Evolutionary conservation across 176 grass and related monocot species (phyloP), one percentile per base, ranked within the genome.

Genomic region (Avena insularis): DNA sequence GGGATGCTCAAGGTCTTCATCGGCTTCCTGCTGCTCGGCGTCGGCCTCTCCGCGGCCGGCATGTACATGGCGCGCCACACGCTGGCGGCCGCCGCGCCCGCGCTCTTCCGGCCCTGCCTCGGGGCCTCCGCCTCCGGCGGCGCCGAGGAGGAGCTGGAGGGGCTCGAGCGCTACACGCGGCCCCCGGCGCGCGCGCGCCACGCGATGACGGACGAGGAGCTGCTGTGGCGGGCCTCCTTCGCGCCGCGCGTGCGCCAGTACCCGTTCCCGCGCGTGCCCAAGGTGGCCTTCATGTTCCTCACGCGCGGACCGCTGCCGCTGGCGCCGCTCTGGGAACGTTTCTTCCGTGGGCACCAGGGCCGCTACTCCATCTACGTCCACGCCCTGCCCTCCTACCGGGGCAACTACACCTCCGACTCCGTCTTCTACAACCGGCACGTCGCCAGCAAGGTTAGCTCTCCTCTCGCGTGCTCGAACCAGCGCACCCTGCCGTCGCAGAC

Each of bases 241-340:
- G 85, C 80, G 71, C 94, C 97, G 45, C 78, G 59, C 33, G 77
- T 94, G 40, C 89, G 78, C 25, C 73, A 56, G 19, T 99, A 93
- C 83, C 97, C 94, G 81, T 99, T 93, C 49, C 45, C n/a, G 29
- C 93, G 97, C 77, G 78, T 87, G 78, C 94, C 90, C 58, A 99
- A 93, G 71, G 58, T 96, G 36, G 97, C 97, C 20, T 99, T 99
- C 77, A 96, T 99, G 97, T 99, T 99, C 83, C 92, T 99, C 85
- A 99, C 90, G 79, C 90, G 91, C 38, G 97, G 97, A 58, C 91
- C 94, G 23, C 78, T 99, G 4, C 97, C 94, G 63, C 87, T 99
- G 2, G 89, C 92, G 25, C 97, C 92, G 27, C 86, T 99, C 21
- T 99, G 94, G 97, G 94, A 99, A 73, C 83, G 79, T 13, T 96